These are phyloP conservation scores for Aspergillus wentii DNA, from an alignment of 495 filamentous ascomycete genomes.

Conservation along the genomic window DNA sequence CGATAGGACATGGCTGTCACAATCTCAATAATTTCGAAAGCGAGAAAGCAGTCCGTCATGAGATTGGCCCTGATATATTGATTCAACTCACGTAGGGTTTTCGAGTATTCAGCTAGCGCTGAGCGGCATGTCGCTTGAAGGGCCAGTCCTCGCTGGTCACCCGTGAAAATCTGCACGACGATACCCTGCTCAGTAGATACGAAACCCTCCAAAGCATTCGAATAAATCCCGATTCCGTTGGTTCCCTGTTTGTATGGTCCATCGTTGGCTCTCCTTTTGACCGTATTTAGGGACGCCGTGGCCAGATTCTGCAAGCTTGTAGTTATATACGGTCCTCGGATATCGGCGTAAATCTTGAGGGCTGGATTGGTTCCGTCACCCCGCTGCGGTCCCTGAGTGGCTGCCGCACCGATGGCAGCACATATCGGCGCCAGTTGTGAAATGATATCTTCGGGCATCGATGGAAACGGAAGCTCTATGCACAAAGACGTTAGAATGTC, in stretches of 20 bases:
- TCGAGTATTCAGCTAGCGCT: slow-evolving; percentile 73
- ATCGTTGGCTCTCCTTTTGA: slow-evolving; percentile 72
- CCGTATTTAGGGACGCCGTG: slow-evolving; percentile 80
- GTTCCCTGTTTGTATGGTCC: slow-evolving; percentile 86
- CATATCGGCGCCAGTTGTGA: slow-evolving; percentile 57
- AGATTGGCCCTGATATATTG: slow-evolving; percentile 80
- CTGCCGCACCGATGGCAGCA: slow-evolving; percentile 49
- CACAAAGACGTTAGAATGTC: neutral
- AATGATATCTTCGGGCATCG: slow-evolving; percentile 50
- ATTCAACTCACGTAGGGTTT: slow-evolving; percentile 86
- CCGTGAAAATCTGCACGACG: slow-evolving; percentile 74
- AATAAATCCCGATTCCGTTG: slow-evolving; percentile 88
- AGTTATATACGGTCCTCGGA: slow-evolving; percentile 78
- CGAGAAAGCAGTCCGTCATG: slow-evolving; percentile 90
- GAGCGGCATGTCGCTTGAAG: slow-evolving; percentile 71
- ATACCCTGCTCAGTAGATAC: slow-evolving; percentile 86
- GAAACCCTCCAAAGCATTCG: slow-evolving; percentile 77
- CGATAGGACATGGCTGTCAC: slow-evolving; percentile 75
- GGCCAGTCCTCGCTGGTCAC: slow-evolving; percentile 75
- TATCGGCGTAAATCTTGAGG: slow-evolving; percentile 75
- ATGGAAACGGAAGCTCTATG: slow-evolving; percentile 63
- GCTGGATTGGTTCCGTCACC: slow-evolving; percentile 53
- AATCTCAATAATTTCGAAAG: slow-evolving; percentile 93
- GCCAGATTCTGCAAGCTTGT: slow-evolving; percentile 79
- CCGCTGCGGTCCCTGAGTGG: slow-evolving; percentile 40